Evolutionary conservation across 352 stramenopile species (phyloP).

Genomic region (Hyphochytrium catenoides): DNA sequence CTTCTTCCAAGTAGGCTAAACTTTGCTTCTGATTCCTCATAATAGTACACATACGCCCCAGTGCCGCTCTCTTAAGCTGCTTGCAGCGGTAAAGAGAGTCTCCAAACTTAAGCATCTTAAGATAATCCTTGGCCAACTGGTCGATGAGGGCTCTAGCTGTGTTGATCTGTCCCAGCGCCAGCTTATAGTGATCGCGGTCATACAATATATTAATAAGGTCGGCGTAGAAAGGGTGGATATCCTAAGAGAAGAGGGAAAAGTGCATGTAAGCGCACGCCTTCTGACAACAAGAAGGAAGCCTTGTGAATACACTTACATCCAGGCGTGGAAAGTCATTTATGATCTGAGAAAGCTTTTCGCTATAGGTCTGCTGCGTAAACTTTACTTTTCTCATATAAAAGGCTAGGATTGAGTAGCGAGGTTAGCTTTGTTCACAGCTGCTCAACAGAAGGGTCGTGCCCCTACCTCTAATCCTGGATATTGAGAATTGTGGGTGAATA

Average conservation of each 20-base stretch:
- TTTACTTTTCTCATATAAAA: conserved; percentile 99
- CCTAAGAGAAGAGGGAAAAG: conserved; percentile 9
- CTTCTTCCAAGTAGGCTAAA: conserved; percentile 89
- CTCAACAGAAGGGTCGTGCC: background rate
- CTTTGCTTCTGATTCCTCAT: conserved; percentile 97
- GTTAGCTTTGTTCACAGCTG: conserved; percentile 1
- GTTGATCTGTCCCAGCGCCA: conserved; percentile 97
- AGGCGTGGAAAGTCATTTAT: conserved; percentile 96
- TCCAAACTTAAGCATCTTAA: conserved; percentile 98
- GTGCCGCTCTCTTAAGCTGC: conserved; percentile 94
- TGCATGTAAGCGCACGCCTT: background rate
- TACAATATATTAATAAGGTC: conserved; percentile 99
- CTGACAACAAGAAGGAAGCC: too few relatives aligned
- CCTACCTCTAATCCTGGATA: conserved; percentile 74
- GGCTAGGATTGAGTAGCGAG: conserved; percentile 11
- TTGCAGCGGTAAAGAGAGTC: conserved; percentile 99
- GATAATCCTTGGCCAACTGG: conserved; percentile 93
- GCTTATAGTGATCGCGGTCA: conserved; percentile 99
- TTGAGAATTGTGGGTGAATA: conserved; percentile 90
- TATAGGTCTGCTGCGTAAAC: conserved; percentile 98
- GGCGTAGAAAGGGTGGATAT: conserved; percentile 96
- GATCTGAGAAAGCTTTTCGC: conserved; percentile 89
- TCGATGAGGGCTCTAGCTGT: conserved; percentile 91
- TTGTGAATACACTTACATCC: conserved; percentile 58
- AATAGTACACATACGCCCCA: conserved; percentile 98